These are phyloP conservation scores for Tripterygium wilfordii DNA, from an alignment of 177 flowering plant species.

Conservation along the genomic window DNA sequence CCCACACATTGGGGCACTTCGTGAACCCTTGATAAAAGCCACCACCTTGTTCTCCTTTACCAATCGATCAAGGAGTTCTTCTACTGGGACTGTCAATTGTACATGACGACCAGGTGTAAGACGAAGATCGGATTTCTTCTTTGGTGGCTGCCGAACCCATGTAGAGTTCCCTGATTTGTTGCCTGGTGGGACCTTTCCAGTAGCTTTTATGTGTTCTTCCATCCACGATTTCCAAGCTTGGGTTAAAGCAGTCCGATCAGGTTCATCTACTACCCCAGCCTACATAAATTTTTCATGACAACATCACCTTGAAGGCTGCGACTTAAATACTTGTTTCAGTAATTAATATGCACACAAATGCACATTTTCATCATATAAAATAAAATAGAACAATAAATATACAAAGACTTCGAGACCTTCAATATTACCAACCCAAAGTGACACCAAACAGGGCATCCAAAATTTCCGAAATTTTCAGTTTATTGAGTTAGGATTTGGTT, in stretches of 20 bases:
- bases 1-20: constrained; percentile 86
- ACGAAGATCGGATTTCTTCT: constrained; percentile 78
- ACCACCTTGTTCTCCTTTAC: constrained; percentile 95
- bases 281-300: constrained; percentile 15
- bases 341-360: too few species aligned
- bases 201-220: constrained; percentile 79
- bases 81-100: constrained; percentile 77
- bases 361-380: too few species aligned
- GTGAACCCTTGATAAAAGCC: constrained; percentile 93
- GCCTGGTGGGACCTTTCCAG: constrained; percentile 92
- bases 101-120: constrained; percentile 83
- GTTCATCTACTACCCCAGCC: constrained; percentile 72
- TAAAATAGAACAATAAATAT: too few species aligned
- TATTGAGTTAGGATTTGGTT: too few species aligned
- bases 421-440: too few species aligned
- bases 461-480: too few species aligned
- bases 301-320: not conserved
- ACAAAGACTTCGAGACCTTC: too few species aligned
- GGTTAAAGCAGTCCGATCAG: constrained; percentile 67
- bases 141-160: constrained; percentile 62
- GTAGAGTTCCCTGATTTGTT: constrained; percentile 83
- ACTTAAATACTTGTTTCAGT: too few species aligned
- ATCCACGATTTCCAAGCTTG: constrained; percentile 98
- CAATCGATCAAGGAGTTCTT: constrained; percentile 71
- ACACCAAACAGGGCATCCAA: too few species aligned